phyloP scores from a whole-genome alignment of 202 grass and related monocot genomes.

The Setaria viridis region DNA sequence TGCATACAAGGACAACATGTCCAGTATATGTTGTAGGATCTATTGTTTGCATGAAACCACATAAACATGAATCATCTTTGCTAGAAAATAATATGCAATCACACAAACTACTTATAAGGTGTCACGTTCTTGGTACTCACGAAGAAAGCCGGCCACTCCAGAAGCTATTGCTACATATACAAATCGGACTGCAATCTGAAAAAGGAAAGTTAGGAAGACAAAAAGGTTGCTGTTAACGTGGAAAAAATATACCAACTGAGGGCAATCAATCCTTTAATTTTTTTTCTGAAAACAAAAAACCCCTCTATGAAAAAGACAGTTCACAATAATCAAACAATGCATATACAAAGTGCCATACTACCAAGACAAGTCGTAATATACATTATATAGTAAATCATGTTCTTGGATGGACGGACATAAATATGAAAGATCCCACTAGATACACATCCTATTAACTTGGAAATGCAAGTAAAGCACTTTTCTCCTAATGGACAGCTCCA shows the following conservation, averaged over 20 bases:
- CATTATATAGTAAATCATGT: neutral
- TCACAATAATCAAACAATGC: neutral
- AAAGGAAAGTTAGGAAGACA: neutral
- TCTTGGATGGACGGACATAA: neutral
- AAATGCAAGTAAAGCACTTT: neutral
- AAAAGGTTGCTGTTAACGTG: neutral
- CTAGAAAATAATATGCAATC: neutral
- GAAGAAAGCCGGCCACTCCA: conserved; percentile 64
- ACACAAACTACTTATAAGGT: conserved; percentile 13
- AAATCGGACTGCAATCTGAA: conserved; percentile 69
- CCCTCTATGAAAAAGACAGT: neutral
- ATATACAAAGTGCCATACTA: neutral
- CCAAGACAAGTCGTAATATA: neutral
- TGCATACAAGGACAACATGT: neutral
- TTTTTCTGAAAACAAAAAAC: neutral
- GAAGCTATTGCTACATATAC: conserved; percentile 60
- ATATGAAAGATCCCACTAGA: neutral
- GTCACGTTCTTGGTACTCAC: conserved; percentile 52
- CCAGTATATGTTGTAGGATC: neutral
- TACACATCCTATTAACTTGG: neutral
- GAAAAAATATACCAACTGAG: neutral
- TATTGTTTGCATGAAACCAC: neutral
- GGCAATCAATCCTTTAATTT: neutral
- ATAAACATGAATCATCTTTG: neutral
- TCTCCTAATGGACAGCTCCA: neutral